phyloP scores from a whole-genome alignment of 2,329 filamentous ascomycete species.

The Onygenales sp. region DNA sequence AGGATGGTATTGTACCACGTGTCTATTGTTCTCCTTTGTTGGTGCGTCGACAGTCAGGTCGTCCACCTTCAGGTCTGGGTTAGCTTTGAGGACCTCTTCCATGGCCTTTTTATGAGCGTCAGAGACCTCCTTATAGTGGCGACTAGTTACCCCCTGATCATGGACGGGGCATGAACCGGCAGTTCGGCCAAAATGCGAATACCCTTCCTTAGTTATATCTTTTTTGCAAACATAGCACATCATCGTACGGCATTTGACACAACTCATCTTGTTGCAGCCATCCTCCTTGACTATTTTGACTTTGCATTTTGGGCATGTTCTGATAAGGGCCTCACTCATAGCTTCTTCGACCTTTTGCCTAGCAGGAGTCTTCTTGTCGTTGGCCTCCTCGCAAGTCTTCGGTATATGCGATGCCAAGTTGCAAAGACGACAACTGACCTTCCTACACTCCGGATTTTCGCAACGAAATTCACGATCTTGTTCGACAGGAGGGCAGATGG shows the following conservation, averaged over 20 bases:
- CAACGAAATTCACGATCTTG: constrained; percentile 66
- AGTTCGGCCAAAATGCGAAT: constrained; percentile 55
- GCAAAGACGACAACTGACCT: constrained; percentile 60
- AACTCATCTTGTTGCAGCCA: constrained; percentile 80
- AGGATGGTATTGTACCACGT: no score
- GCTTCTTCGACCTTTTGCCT: constrained; percentile 70
- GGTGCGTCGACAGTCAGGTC: constrained; percentile 48
- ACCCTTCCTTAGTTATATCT: constrained; percentile 47
- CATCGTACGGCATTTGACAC: constrained; percentile 44
- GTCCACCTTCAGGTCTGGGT: constrained; percentile 52
- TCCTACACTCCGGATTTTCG: constrained; percentile 53
- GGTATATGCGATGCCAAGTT: constrained; percentile 61
- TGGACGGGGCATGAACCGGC: constrained; percentile 51
- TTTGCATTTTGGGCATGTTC: constrained; percentile 57
- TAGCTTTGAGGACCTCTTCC: constrained; percentile 45
- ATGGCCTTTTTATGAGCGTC: constrained; percentile 52
- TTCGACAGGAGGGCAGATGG: constrained; percentile 58
- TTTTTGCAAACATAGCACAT: constrained; percentile 58
- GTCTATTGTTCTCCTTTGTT: not conserved
- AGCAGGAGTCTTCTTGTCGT: constrained; percentile 49
- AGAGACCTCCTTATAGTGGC: constrained; percentile 55
- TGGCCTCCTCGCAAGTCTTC: constrained; percentile 58
- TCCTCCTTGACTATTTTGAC: constrained; percentile 67
- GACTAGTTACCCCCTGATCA: constrained; percentile 43
- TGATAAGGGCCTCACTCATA: constrained; percentile 69